Percentiles rank a stretch among this genome's conserved stretches.
phyloP scores from a whole-genome alignment of 805 yeast species.

The Lipomyces japonicus region DNA sequence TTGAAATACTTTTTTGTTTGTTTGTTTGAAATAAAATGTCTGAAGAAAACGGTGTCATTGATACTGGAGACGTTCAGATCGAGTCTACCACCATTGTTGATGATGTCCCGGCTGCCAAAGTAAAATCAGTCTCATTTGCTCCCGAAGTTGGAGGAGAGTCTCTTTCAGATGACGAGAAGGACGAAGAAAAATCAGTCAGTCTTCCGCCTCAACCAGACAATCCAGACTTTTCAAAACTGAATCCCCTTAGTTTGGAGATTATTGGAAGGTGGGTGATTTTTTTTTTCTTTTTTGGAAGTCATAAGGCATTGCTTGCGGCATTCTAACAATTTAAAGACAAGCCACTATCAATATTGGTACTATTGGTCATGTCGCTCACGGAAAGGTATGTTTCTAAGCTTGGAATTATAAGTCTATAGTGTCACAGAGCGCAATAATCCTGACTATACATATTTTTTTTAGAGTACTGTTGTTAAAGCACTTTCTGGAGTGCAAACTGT shows the following conservation, averaged over 20 bases:
- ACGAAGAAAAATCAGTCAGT: slow-evolving; percentile 95
- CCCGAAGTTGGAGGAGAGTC: slow-evolving; percentile 55
- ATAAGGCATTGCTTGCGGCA: not conserved
- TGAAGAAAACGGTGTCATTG: slow-evolving; percentile 23
- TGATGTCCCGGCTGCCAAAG: slow-evolving; percentile 26
- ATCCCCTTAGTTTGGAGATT: slow-evolving; percentile 90
- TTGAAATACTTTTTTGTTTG: too few species aligned
- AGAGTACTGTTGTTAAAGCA: slow-evolving; percentile 85
- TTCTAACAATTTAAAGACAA: slow-evolving; percentile 55
- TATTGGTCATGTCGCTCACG: slow-evolving; percentile 94
- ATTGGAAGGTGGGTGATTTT: slow-evolving; percentile 49
- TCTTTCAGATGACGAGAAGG: slow-evolving; percentile 63
- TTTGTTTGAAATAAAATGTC: slow-evolving; percentile 13
- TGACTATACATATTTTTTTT: not conserved
- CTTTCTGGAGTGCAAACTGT: slow-evolving; percentile 99
- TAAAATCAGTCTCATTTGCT: slow-evolving; percentile 82
- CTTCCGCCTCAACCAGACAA: slow-evolving; percentile 92
- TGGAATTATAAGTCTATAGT: not conserved
- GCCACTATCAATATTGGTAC: slow-evolving; percentile 99
- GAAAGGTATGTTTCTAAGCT: slow-evolving; percentile 45
- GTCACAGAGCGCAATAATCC: not conserved
- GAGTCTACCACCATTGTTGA: slow-evolving; percentile 12
- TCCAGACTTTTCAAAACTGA: slow-evolving; percentile 76
- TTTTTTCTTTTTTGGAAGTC: not conserved
- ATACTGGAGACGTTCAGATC: slow-evolving; percentile 16